Evolutionary conservation across 2,329 filamentous ascomycete species (phyloP), one percentile per base, ranked within the genome.

Genomic region (Cladorrhinum sp.): DNA sequence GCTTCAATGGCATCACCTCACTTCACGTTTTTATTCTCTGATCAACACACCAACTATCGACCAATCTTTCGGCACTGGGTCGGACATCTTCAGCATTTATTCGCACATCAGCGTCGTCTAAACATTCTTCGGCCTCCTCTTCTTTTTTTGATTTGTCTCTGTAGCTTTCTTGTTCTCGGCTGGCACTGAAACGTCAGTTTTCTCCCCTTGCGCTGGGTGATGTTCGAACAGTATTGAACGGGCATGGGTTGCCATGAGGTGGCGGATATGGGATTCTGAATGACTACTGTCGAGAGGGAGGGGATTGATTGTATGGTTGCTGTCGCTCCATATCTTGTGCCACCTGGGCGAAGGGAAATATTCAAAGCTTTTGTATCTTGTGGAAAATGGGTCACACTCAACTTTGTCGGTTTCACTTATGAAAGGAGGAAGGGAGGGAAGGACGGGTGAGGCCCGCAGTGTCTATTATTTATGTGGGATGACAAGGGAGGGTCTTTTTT

Each of bases 71-170:
- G 42, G 5, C n/a, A 21, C 5, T 16, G n/a, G 42, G 7, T 46
- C 42, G 18, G n/a, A 46, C 42, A 59, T 58, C 36, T 61, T 24
- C 59, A 61, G 64, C 65, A 66, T 67, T 66, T 18, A 18, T 18
- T 20, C n/a, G 33, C 33, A 36, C 7, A 52, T 59, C 28, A 61
- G 65, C 65, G 61, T 28, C 12, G 28, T 24, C 28, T n/a, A 46
- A 46, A 20, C 42, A 46, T 42, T 12, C 6, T n/a, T 42, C 36
- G n/a, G 14, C 53, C 51, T 24, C 21, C 12, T 49, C n/a, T 18
- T 21, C 26, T 21, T 50, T 6, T 58, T 30, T 54, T 24, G 52
- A 9, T 42, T 49, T 21, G 30, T 30, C 52, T 54, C 23, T 36
- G 52, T 21, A 54, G 9, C 48, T 21, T 28, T 46, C 8, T 46